Evolutionary conservation across 176 grass and related monocot species (phyloP).

Genomic region (Saccharum spontaneum): DNA sequence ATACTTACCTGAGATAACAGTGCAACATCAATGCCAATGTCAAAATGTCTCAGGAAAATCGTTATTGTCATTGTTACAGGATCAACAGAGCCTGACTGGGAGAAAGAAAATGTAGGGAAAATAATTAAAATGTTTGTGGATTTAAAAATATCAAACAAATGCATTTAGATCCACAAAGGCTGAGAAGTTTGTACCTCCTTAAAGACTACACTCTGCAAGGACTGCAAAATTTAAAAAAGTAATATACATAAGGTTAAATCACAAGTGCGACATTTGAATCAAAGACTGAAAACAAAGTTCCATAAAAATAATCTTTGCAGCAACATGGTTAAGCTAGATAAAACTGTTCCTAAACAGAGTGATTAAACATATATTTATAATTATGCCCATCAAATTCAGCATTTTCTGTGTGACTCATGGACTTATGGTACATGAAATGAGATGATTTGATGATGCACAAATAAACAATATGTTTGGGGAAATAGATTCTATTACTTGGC

Average conservation of each 20-base stretch:
- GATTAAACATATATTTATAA: background rate
- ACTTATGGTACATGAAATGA: background rate
- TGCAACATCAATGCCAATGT: slow-evolving; percentile 91
- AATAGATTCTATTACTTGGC: no score
- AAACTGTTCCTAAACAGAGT: background rate
- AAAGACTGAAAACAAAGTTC: slow-evolving; percentile 15
- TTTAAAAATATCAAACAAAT: background rate
- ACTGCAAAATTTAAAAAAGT: slow-evolving; percentile 65
- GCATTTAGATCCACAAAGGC: background rate
- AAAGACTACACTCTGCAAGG: slow-evolving; percentile 97
- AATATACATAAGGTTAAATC: slow-evolving; percentile 20
- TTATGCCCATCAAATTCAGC: background rate
- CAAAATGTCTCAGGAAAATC: slow-evolving; percentile 92
- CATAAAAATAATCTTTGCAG: slow-evolving; percentile 21
- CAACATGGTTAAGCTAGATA: background rate
- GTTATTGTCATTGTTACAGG: slow-evolving; percentile 97
- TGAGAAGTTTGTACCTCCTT: slow-evolving; percentile 67
- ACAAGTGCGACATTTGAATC: background rate
- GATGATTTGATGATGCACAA: background rate
- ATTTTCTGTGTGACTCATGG: background rate
- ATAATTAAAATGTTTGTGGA: slow-evolving; percentile 18
- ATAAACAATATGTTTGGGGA: no score
- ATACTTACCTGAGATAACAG: slow-evolving; percentile 76
- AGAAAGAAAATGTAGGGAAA: slow-evolving; percentile 33
- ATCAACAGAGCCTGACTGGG: slow-evolving; percentile 88